Percentiles rank a stretch among this genome's conserved stretches.
Evolutionary conservation across 495 filamentous ascomycete genomes (phyloP).

Genomic region (Cladorrhinum samala): DNA sequence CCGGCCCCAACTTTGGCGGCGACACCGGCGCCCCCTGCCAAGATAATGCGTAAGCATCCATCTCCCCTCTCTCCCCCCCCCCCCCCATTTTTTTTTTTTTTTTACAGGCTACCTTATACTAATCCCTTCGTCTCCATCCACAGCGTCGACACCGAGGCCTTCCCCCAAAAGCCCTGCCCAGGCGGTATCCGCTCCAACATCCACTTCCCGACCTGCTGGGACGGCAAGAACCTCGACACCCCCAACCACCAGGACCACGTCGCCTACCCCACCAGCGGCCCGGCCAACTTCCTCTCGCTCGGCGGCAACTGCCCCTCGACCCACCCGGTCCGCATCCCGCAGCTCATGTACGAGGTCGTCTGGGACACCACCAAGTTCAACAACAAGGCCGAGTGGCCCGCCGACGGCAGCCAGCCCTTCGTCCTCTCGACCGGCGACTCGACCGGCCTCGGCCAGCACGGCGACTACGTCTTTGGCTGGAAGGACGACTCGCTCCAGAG

Average conservation of each 20-base stretch:
- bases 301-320: slow-evolving; percentile 42
- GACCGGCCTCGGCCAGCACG: slow-evolving; percentile 43
- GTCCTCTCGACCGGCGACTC: slow-evolving; percentile 40
- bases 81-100: background rate
- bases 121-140: too few relatives aligned
- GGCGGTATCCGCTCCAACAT: slow-evolving; percentile 49
- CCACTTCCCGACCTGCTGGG: slow-evolving; percentile 52
- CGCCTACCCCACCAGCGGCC: slow-evolving; percentile 37
- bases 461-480: slow-evolving; percentile 49
- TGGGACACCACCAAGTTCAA: slow-evolving; percentile 46
- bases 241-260: slow-evolving; percentile 50
- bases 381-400: slow-evolving; percentile 39
- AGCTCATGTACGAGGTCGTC: slow-evolving; percentile 48
- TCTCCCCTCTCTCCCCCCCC: background rate
- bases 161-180: slow-evolving; percentile 35
- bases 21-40: slow-evolving; percentile 39
- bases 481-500: slow-evolving; percentile 40
- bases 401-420: slow-evolving; percentile 44
- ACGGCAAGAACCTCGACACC: slow-evolving; percentile 48
- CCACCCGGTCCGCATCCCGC: slow-evolving; percentile 43
- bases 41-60: slow-evolving; percentile 18
- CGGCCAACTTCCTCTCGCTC: slow-evolving; percentile 40
- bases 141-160: slow-evolving; percentile 33
- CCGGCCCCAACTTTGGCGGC: slow-evolving; percentile 43
- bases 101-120: background rate